phyloP scores from a whole-genome alignment of 345 rosid genomes.

The Camelina laxa region DNA sequence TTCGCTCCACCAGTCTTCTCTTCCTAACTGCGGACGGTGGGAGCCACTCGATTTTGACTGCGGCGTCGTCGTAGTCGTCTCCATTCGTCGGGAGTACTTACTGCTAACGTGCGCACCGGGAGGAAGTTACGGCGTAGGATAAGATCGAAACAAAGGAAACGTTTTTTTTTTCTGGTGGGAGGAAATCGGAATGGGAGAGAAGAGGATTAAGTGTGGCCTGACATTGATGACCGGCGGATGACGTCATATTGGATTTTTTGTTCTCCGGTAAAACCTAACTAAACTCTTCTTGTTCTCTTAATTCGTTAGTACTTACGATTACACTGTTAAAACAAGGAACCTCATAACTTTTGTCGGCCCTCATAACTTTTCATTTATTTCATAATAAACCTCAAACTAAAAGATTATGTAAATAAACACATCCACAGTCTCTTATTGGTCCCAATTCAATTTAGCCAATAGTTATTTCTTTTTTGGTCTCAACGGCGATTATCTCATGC shows the following conservation, averaged over 20 bases:
- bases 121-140: not conserved
- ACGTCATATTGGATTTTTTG: conserved; percentile 4
- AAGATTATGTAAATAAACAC: not conserved
- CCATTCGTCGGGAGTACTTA: not conserved
- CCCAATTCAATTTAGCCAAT: not conserved
- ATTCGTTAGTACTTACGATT: not conserved
- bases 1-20: conserved; percentile 88
- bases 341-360: conserved; percentile 15
- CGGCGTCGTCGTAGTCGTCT: not conserved
- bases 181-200: not conserved
- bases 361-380: not conserved
- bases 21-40: conserved; percentile 37
- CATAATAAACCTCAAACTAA: not conserved
- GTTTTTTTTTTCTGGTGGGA: not conserved
- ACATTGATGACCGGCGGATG: conserved; percentile 18
- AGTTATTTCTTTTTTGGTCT: not conserved
- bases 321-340: not conserved
- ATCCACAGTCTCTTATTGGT: not conserved
- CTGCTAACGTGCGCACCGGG: conserved; percentile 9
- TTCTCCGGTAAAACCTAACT: not conserved
- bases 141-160: not conserved
- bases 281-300: not conserved
- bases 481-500: not conserved
- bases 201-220: conserved; percentile 12
- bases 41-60: not conserved